Base-by-base conservation (phyloP, 306 rosid genomes). In the Coriaria nepalensis region DNA sequence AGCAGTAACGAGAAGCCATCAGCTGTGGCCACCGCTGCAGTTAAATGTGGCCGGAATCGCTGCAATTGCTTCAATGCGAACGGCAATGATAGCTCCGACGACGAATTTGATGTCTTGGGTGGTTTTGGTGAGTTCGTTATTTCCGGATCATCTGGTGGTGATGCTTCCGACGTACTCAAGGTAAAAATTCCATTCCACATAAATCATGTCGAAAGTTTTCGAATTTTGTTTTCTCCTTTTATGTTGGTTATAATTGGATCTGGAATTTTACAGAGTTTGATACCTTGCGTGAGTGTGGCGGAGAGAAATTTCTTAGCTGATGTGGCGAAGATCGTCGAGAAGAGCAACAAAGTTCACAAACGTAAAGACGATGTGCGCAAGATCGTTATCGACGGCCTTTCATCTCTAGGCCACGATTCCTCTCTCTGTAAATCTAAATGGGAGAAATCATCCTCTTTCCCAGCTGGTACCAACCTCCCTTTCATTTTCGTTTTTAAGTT, bases 291-390 rank as follows among this genome's bases (percentile, higher is more conserved):
- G 47, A 90, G 85, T 54, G 76, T 82, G 12, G 49, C 62, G 2
- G 98, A 90, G 94, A 73, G 96, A 56, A 85, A 90, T 55, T 87
- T 90, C 42, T 68, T 90, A 41, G 98, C 98, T 43, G 96, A 90
- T 50, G 68, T 79, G 6, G 75, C 98, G n/a, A 79, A 67, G 62
- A 77, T 90, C 68, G 77, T 90, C 35, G 98, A 90, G 70, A 72
- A 70, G 58, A 75, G 77, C 60, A 77, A 52, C 58, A 90, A 79
- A 62, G 67, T 56, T 10, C 53, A 35, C 60, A 84, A 90, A 34
- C 68, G 68, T 2, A 85, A 90, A 67, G 93, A 79, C 53, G 95
- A 85, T 33, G 59, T 85, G 66, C 71, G 80, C 47, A 77, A 73
- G 69, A 61, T 75, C 47, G 92, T 85, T 50, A 46, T 80, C 5